Conservation (phyloP, 768 basidiomycete genomes). For the Kwoniella shandongensis region DNA sequence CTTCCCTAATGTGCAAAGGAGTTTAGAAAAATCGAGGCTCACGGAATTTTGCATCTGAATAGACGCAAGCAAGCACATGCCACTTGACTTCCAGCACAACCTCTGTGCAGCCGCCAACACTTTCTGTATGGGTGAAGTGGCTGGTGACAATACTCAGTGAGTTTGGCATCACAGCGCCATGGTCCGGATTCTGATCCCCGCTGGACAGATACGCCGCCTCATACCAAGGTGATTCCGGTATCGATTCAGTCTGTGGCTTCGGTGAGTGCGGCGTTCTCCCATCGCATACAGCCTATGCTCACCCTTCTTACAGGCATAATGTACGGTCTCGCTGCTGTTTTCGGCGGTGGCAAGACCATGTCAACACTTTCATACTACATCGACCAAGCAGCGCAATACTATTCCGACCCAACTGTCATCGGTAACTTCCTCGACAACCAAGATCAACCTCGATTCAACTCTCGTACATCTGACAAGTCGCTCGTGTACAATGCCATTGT, state of each 20-base stretch:
- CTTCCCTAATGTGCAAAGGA: no score
- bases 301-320: slow-evolving; percentile 22
- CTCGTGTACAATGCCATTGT: slow-evolving; percentile 37
- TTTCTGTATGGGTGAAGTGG: slow-evolving; percentile 44
- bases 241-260: slow-evolving; percentile 41
- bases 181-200: no score
- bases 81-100: slow-evolving; percentile 30
- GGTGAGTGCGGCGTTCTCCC: no score
- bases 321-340: slow-evolving; percentile 27
- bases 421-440: slow-evolving; percentile 44
- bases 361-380: slow-evolving; percentile 14
- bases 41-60: no score
- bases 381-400: slow-evolving; percentile 13
- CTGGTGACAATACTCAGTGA: slow-evolving; percentile 22
- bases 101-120: slow-evolving; percentile 33
- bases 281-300: not conserved
- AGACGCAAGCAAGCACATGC: slow-evolving; percentile 45
- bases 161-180: not conserved
- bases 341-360: slow-evolving; percentile 21
- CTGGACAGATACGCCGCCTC: slow-evolving; percentile 23
- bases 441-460: slow-evolving; percentile 41
- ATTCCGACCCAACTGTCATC: slow-evolving; percentile 29
- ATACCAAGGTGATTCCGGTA: slow-evolving; percentile 30
- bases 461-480: slow-evolving; percentile 26
- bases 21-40: no score